These are phyloP conservation scores for Fusarium falciforme DNA, from an alignment of 2,329 filamentous ascomycete genomes.

Conservation along the genomic window DNA sequence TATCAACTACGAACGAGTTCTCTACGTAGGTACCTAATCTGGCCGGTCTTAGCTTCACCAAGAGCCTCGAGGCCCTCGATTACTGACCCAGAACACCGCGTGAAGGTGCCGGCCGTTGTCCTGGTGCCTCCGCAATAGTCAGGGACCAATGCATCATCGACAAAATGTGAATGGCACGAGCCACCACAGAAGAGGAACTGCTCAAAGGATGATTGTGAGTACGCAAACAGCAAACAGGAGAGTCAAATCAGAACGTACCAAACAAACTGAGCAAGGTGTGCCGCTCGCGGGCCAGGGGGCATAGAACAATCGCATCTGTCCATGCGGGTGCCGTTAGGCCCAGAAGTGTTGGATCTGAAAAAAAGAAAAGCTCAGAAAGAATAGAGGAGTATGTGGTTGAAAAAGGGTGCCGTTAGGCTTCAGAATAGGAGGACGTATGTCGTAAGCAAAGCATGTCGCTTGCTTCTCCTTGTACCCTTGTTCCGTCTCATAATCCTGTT, in stretches of 20 bases:
- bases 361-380: not conserved
- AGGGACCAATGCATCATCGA: not conserved
- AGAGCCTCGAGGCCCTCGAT: not conserved
- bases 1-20: not conserved
- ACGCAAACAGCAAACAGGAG: not conserved
- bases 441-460: not conserved
- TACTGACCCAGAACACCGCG: conserved; percentile 1
- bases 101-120: not conserved
- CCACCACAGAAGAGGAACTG: not conserved
- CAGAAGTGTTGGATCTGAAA: not conserved
- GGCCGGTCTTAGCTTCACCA: not conserved
- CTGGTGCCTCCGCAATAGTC: not conserved
- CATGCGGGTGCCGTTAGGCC: not conserved
- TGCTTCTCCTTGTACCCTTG: not conserved
- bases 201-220: not conserved
- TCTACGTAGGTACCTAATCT: not conserved
- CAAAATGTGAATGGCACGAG: not conserved
- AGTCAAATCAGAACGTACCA: not conserved
- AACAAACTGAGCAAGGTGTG: not conserved
- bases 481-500: too few relatives aligned
- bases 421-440: not conserved
- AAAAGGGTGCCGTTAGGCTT: not conserved
- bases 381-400: not conserved
- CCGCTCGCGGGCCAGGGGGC: not conserved
- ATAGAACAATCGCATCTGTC: not conserved